phyloP scores from a whole-genome alignment of 805 yeast genomes.

The Cyberlindnera maclurae region DNA sequence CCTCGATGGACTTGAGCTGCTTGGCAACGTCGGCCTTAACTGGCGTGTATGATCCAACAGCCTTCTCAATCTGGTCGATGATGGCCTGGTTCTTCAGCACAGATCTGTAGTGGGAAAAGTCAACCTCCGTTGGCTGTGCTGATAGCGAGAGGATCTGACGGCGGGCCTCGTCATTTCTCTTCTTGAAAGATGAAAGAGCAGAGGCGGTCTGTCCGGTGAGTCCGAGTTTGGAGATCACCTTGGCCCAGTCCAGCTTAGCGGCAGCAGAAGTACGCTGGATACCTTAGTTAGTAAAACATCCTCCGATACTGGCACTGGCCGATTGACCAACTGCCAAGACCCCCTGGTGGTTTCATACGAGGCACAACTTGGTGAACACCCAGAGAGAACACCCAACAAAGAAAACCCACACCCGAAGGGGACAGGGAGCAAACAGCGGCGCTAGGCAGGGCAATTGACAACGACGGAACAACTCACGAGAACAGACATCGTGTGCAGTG shows the following conservation, averaged over 20 bases:
- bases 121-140: slow-evolving; percentile 69
- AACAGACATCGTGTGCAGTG: too few relatives aligned
- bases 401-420: too few relatives aligned
- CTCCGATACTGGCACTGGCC: too few relatives aligned
- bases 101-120: slow-evolving; percentile 73
- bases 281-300: background rate
- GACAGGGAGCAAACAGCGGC: too few relatives aligned
- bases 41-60: slow-evolving; percentile 72
- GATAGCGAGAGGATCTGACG: slow-evolving; percentile 65
- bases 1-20: slow-evolving; percentile 85
- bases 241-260: slow-evolving; percentile 91
- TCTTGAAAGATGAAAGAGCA: slow-evolving; percentile 85
- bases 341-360: too few relatives aligned
- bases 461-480: too few relatives aligned
- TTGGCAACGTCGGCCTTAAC: slow-evolving; percentile 78
- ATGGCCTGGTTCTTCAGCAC: slow-evolving; percentile 76
- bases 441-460: too few relatives aligned
- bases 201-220: slow-evolving; percentile 89
- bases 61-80: slow-evolving; percentile 73
- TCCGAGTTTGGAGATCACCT: slow-evolving; percentile 80
- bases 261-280: slow-evolving; percentile 45
- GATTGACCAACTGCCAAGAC: too few relatives aligned
- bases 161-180: slow-evolving; percentile 98
- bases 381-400: too few relatives aligned
- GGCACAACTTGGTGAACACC: too few relatives aligned